Evolutionary conservation across 306 rosid genomes (phyloP).

Genomic region (Acacia acuminata): DNA sequence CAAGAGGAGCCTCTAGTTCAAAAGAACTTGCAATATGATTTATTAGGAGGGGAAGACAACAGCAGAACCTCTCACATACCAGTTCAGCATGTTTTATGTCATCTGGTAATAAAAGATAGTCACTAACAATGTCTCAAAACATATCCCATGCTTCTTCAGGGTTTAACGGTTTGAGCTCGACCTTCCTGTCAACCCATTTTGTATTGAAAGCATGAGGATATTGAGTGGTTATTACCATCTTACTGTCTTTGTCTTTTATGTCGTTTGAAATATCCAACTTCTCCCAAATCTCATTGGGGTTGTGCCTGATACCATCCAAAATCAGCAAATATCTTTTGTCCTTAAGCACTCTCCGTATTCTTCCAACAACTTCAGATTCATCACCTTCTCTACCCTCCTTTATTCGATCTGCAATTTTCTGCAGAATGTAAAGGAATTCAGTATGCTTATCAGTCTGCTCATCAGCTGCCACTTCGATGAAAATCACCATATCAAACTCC

Average conservation of each 20-base stretch:
- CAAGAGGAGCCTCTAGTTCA: not conserved
- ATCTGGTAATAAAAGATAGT: too few species aligned
- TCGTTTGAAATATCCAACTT: not conserved
- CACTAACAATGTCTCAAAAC: constrained; percentile 12
- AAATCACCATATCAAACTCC: not conserved
- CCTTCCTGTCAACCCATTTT: not conserved
- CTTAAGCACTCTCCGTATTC: constrained; percentile 19
- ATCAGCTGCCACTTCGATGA: not conserved
- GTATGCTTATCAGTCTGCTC: not conserved
- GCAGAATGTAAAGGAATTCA: not conserved
- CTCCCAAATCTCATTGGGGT: constrained; percentile 18
- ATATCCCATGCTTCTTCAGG: constrained; percentile 34
- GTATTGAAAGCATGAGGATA: too few species aligned
- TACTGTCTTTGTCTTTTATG: constrained; percentile 18
- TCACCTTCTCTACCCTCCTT: not conserved
- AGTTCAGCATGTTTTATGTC: not conserved
- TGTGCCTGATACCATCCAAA: constrained; percentile 28
- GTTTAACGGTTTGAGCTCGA: constrained; percentile 12
- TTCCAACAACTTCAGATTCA: not conserved
- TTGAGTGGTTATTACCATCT: constrained; percentile 28
- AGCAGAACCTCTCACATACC: constrained; percentile 19
- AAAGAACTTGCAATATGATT: constrained; percentile 29
- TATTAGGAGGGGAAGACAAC: constrained; percentile 23
- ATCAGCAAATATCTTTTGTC: constrained; percentile 25
- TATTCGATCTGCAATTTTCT: not conserved